Base-by-base conservation (phyloP, 1,284 basidiomycete species). In the Sporisorium iseilematis-ciliati region DNA sequence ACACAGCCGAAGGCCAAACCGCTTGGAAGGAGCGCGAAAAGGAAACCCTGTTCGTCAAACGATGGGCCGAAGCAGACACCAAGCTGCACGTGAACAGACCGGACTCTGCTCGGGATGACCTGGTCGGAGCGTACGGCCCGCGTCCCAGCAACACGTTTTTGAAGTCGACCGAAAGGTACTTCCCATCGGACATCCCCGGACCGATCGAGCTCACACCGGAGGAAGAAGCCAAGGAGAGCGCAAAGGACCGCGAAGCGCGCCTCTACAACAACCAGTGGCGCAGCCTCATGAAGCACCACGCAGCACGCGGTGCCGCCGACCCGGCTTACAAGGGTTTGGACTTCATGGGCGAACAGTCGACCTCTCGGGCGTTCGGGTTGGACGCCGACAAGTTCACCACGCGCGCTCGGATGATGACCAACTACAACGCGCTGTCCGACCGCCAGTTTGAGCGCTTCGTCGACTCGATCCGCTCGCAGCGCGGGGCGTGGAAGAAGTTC, bases 371-470 rank as follows among this genome's bases (percentile, higher is more conserved):
- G 0, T 78, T 75, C 20, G 76, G 76, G 0, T 67, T 59, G 12
- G 67, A 71, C 46, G 61, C 57, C 14, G 68, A 75, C 26, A 66
- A 71, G 38, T 82, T 73, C 60, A 68, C 71, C 25, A 69, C 66
- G n/a, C 59, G 59, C 2, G 63, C 74, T 11, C 57, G 75, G 12
- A 75, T 81, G 60, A 73, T 79, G 60, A 74, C 74, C 61, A 80
- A 82, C 73, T 82, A 80, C 77, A 71, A 80, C 49, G 73, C 77
- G 0, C 63, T 81, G 41, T 50, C 58, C 25, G 78, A 82, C 11
- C 46, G 55, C 14, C 57, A 80, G 11, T 82, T 82, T 57, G 76
- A 80, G 14, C 58, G 59, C 35, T 82, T 75, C 41, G 58, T 82
- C 38, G 54, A 51, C 2, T 53, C 64, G 20, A 69, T 82, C n/a